phyloP scores from a whole-genome alignment of 176 grass and related monocot genomes.

The Paspalum notatum region DNA sequence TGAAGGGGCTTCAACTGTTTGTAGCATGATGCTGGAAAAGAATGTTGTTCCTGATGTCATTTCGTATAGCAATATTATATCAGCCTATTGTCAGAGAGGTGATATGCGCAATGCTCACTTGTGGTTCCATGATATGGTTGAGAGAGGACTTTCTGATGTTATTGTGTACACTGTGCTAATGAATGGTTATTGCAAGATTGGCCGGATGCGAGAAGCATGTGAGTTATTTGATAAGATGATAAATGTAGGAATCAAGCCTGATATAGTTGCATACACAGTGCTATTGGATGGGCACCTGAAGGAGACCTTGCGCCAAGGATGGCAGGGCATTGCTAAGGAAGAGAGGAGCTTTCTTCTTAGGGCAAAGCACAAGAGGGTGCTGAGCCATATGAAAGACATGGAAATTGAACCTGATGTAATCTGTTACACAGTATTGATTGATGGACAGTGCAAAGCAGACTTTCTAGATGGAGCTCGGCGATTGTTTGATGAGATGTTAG shows the following conservation, averaged over 20 bases:
- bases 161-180: constrained; percentile 69
- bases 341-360: constrained; percentile 46
- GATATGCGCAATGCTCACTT: constrained; percentile 57
- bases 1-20: constrained; percentile 57
- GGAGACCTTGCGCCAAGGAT: constrained; percentile 23
- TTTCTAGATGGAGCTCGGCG: constrained; percentile 58
- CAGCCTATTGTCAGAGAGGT: constrained; percentile 55
- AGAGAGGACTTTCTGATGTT: constrained; percentile 60
- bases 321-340: constrained; percentile 50
- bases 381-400: constrained; percentile 48
- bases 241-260: constrained; percentile 61
- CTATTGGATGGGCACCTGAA: constrained; percentile 52
- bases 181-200: constrained; percentile 70
- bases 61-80: constrained; percentile 73
- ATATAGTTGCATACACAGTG: constrained; percentile 55
- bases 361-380: constrained; percentile 40
- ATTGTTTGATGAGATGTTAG: constrained; percentile 73
- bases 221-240: constrained; percentile 64
- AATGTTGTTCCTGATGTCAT: constrained; percentile 58
- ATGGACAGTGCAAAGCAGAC: constrained; percentile 70
- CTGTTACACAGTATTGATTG: constrained; percentile 85
- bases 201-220: constrained; percentile 52
- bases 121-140: constrained; percentile 68
- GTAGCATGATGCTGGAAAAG: constrained; percentile 64
- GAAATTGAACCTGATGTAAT: constrained; percentile 61